phyloP scores from a whole-genome alignment of 2,329 filamentous ascomycete genomes.

The Fonsecaea nubica region DNA sequence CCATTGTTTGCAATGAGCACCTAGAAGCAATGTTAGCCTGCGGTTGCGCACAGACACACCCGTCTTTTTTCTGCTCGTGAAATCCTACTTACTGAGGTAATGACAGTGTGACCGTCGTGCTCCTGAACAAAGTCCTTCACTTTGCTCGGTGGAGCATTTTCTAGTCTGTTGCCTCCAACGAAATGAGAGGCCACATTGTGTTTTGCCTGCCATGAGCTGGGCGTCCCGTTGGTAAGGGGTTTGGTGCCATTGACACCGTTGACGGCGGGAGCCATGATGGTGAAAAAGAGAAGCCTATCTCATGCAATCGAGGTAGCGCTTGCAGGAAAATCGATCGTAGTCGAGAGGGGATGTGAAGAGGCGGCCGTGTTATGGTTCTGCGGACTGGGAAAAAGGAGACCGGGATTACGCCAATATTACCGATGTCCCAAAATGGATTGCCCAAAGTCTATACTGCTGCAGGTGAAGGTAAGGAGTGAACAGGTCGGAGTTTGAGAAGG shows the following conservation, averaged over 20 bases:
- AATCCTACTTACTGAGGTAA: slow-evolving; percentile 78
- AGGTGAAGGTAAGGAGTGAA: slow-evolving; percentile 32
- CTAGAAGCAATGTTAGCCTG: slow-evolving; percentile 57
- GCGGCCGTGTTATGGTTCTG: slow-evolving; percentile 9
- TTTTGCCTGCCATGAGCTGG: slow-evolving; percentile 76
- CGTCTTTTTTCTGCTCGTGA: not conserved
- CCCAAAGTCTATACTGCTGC: slow-evolving; percentile 31
- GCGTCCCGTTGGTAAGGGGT: slow-evolving; percentile 56
- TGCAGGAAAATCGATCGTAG: slow-evolving; percentile 16
- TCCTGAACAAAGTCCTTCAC: slow-evolving; percentile 95
- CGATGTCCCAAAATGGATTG: slow-evolving; percentile 28
- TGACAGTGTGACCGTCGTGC: slow-evolving; percentile 94
- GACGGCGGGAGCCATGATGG: slow-evolving; percentile 47
- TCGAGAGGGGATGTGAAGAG: slow-evolving; percentile 6
- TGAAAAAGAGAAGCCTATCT: slow-evolving; percentile 35
- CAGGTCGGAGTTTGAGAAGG: slow-evolving; percentile 23
- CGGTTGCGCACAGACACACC: slow-evolving; percentile 9
- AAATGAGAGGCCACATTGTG: slow-evolving; percentile 89
- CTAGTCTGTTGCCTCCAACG: slow-evolving; percentile 90
- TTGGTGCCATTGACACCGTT: slow-evolving; percentile 41
- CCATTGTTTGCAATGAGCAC: slow-evolving; percentile 99
- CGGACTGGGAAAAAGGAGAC: slow-evolving; percentile 35
- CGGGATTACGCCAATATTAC: slow-evolving; percentile 38
- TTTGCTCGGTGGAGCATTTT: slow-evolving; percentile 78
- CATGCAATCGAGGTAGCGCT: slow-evolving; percentile 36